Base-by-base conservation (phyloP, 2,329 filamentous ascomycete genomes). In the Pestalotiopsis sp. region DNA sequence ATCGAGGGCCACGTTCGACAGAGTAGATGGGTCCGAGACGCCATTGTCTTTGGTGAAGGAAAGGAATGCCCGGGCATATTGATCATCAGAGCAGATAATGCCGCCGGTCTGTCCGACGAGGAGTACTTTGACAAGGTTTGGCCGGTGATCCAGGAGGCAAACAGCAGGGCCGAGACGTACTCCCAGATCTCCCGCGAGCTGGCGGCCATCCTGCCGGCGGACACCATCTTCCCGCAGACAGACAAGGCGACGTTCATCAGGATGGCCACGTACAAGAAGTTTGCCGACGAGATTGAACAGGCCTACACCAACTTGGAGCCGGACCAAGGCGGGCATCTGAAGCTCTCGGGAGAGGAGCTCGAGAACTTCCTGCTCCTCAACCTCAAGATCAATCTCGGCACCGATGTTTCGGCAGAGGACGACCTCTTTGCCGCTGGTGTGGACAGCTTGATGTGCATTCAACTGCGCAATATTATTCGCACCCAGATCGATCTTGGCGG, bases 1-100 rank as follows among this genome's bases (percentile, higher is more conserved):
- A 81, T 83, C 4, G 90, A 92, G 74, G 83, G 85, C 3, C 80
- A 82, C 0, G 84, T 91, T 6, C 80, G 87, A 9, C 83, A 88
- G 66, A 80, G 86, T 63, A 78, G 81, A 3, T 77, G 84, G 0
- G 86, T 91, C 0, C 80, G 83, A 17, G 89, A 91, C 69, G 85
- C 85, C 2, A 39, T 64, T 9, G 62, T 64, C 12, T 45, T 64
- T 64, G 62, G 62, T 13, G 45, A 25, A 14, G 62, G n/a, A 11
- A 23, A 39, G 12, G n/a, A 36, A 11, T 23, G 17, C 7, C 62
- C 62, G 7, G 62, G 62, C n/a, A n/a, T 64, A 7, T 3, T 64
- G 39, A 9, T 64, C 23, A 25, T 64, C 9, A 20, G 36, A 0
- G 80, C 82, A 13, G 82, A 85, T n/a, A 77, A 78, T 2, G 82